Conservation (phyloP, 768 basidiomycete species). For the Fistulinella prunicolor region DNA sequence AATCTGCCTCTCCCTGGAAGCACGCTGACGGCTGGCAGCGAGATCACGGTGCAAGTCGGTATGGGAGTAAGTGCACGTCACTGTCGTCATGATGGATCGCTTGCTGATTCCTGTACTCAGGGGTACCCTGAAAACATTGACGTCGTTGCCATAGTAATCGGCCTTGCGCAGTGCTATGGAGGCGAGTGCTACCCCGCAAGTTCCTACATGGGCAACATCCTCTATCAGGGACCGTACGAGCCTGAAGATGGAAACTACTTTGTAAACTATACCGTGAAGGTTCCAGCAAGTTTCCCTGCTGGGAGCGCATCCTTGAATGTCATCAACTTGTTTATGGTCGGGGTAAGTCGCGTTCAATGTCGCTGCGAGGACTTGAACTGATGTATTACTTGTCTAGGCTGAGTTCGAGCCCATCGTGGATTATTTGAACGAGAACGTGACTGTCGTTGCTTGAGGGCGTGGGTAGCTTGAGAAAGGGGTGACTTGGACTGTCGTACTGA, state of each 20-base stretch:
- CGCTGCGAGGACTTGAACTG: not conserved
- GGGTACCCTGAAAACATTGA: conserved; percentile 24
- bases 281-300: conserved; percentile 25
- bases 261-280: conserved; percentile 33
- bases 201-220: conserved; percentile 28
- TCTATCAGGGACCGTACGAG: conserved; percentile 35
- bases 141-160: conserved; percentile 31
- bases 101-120: conserved; percentile 6
- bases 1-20: conserved; percentile 7
- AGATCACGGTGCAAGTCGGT: conserved; percentile 13
- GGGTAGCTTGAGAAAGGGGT: not conserved
- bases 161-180: conserved; percentile 26
- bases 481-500: not conserved
- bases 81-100: not conserved
- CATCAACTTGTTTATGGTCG: conserved; percentile 38
- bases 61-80: conserved; percentile 14
- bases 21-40: conserved; percentile 6
- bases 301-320: conserved; percentile 37
- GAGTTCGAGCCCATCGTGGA: conserved; percentile 11
- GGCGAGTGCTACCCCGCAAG: conserved; percentile 23
- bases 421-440: conserved; percentile 24
- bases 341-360: conserved; percentile 32
- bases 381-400: conserved; percentile 4
- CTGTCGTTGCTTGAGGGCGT: conserved; percentile 1
- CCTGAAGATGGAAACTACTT: conserved; percentile 18